Percentiles rank a stretch among this genome's conserved stretches.
These are phyloP conservation scores for Exsudoporus frostii DNA, from an alignment of 768 basidiomycete genomes.

Conservation along the genomic window DNA sequence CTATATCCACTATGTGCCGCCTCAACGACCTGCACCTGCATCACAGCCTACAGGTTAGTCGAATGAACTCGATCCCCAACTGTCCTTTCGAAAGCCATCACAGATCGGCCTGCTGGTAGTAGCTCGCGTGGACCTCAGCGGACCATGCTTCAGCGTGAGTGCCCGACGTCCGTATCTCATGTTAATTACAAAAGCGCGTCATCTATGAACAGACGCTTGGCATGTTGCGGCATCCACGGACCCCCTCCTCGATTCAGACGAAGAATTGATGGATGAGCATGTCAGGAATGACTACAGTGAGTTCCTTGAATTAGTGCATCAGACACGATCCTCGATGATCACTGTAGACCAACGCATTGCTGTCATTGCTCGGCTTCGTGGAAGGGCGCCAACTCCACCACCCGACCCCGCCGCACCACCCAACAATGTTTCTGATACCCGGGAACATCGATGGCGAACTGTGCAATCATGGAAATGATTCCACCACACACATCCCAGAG, in stretches of 20 bases:
- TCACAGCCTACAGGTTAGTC: conserved; percentile 24
- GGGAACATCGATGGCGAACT: conserved; percentile 36
- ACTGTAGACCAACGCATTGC: conserved; percentile 47
- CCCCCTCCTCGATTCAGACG: conserved; percentile 70
- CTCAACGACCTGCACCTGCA: conserved; percentile 20
- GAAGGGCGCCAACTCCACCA: conserved; percentile 48
- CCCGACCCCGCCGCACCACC: conserved; percentile 16
- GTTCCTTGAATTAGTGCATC: conserved; percentile 20
- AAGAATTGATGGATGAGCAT: conserved; percentile 63
- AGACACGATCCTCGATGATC: not conserved
- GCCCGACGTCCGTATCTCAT: not conserved
- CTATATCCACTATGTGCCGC: conserved; percentile 34
- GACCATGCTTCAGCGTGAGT: conserved; percentile 46
- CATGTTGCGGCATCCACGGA: conserved; percentile 59
- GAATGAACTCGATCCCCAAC: not conserved
- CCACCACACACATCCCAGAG: not conserved
- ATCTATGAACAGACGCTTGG: conserved; percentile 61
- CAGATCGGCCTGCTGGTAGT: conserved; percentile 18
- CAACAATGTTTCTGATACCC: conserved; percentile 18
- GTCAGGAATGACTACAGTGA: conserved; percentile 63
- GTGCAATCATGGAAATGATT: conserved; percentile 36
- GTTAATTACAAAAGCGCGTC: not conserved
- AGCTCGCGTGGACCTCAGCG: conserved; percentile 31
- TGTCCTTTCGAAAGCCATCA: conserved; percentile 4
- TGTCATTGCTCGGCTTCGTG: conserved; percentile 51